Conservation (phyloP, 352 stramenopile species). For the Phytophthora idaei region DNA sequence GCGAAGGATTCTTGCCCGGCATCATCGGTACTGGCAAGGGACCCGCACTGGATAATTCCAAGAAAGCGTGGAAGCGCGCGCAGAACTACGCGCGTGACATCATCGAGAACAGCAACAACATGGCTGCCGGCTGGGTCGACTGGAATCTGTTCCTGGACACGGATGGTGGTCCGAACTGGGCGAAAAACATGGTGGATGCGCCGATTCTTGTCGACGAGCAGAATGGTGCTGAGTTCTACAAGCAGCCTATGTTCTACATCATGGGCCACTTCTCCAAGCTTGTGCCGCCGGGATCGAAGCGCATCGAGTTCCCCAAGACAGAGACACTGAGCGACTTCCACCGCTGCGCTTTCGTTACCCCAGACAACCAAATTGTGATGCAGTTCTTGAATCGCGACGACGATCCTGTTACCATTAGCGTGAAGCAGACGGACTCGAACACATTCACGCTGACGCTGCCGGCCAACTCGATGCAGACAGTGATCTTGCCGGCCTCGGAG, state of each 20-base stretch:
- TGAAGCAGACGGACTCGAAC: constrained; percentile 27
- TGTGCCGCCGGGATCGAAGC: constrained; percentile 48
- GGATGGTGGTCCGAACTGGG: constrained; percentile 75
- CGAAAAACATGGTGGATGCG: constrained; percentile 65
- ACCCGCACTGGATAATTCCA: constrained; percentile 33
- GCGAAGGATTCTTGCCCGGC: constrained; percentile 54
- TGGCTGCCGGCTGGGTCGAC: constrained; percentile 77
- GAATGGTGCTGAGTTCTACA: constrained; percentile 65
- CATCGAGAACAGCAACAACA: constrained; percentile 81
- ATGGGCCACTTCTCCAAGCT: constrained; percentile 39
- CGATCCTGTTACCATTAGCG: constrained; percentile 30
- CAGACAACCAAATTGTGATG: constrained; percentile 48
- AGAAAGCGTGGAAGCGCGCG: constrained; percentile 57
- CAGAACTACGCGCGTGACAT: constrained; percentile 87
- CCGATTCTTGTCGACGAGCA: constrained; percentile 74
- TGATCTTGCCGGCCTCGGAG: constrained; percentile 27
- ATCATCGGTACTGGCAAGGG: constrained; percentile 51
- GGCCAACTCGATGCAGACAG: constrained; percentile 18
- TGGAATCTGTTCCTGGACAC: constrained; percentile 89
- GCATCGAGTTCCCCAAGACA: constrained; percentile 43
- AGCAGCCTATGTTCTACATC: constrained; percentile 82
- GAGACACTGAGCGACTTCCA: constrained; percentile 38
- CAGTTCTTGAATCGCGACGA: constrained; percentile 46
- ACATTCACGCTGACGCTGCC: constrained; percentile 21
- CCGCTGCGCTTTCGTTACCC: constrained; percentile 43